Conservation (phyloP, 192 early-diverging fungal species). For the Podochytrium sp. region DNA sequence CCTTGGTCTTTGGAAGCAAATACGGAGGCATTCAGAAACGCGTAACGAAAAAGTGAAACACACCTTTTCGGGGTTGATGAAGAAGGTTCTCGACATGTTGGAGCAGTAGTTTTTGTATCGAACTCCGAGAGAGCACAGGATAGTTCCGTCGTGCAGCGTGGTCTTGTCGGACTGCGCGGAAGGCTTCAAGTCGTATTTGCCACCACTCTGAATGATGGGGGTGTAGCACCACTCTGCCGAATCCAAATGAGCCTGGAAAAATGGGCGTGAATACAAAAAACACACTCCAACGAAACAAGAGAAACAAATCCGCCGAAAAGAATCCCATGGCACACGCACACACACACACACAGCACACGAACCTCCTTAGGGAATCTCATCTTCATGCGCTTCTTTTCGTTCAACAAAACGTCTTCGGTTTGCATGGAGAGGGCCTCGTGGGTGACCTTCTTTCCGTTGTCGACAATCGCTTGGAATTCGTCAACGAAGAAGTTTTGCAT, state of each 20-base stretch:
- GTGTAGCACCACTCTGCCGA: constrained; percentile 88
- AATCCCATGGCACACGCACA: not conserved
- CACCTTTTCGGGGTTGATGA: constrained; percentile 88
- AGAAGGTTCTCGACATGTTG: constrained; percentile 89
- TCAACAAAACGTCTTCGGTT: constrained; percentile 70
- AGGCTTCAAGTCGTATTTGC: constrained; percentile 84
- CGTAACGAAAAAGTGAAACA: constrained; percentile 1
- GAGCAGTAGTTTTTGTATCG: constrained; percentile 96
- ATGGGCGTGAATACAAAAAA: not conserved
- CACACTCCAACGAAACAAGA: not conserved
- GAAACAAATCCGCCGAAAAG: not conserved
- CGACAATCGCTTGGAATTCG: constrained; percentile 84
- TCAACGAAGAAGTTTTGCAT: constrained; percentile 89
- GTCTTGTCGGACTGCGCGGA: constrained; percentile 75
- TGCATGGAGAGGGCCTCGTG: constrained; percentile 80
- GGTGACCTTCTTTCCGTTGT: constrained; percentile 83
- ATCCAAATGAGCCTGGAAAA: constrained; percentile 42
- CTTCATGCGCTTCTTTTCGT: constrained; percentile 69
- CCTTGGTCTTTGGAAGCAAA: constrained; percentile 60
- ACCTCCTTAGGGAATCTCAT: constrained; percentile 74
- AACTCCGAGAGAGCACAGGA: constrained; percentile 91
- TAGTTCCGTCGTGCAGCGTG: constrained; percentile 83
- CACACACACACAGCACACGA: no score
- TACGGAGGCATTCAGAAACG: not conserved
- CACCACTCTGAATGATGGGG: constrained; percentile 96